Percentiles rank a stretch among this genome's conserved stretches.
Conservation (phyloP, 176 grass and related monocot genomes). For the Sorghum bicolor region DNA sequence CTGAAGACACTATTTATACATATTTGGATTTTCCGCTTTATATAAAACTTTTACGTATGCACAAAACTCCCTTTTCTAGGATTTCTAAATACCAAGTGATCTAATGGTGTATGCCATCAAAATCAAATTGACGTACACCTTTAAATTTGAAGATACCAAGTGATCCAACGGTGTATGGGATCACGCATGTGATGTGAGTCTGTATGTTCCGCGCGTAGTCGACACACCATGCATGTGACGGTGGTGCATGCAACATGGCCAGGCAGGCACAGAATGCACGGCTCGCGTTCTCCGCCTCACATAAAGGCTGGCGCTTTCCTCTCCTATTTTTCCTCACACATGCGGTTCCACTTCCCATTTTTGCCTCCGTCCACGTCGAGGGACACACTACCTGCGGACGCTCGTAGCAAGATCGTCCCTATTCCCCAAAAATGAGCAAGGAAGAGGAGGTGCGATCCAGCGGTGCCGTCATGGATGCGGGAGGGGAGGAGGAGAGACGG, state of each 20-base stretch:
- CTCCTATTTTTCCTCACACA: not conserved
- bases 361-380: not conserved
- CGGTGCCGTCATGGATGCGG: not conserved
- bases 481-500: not conserved
- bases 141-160: too few relatives aligned
- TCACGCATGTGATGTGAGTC: too few relatives aligned
- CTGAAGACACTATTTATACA: too few relatives aligned
- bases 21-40: too few relatives aligned
- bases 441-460: constrained; percentile 5
- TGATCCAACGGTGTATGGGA: too few relatives aligned
- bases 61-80: too few relatives aligned
- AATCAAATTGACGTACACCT: too few relatives aligned
- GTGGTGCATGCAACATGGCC: not conserved
- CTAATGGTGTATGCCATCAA: too few relatives aligned
- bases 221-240: not conserved
- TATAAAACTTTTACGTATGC: too few relatives aligned
- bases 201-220: not conserved
- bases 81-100: too few relatives aligned
- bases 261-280: not conserved
- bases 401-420: not conserved
- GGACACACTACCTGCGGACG: not conserved
- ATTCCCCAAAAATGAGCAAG: not conserved
- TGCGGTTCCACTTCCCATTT: not conserved
- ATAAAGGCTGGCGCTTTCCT: not conserved
- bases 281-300: not conserved